Base-by-base conservation (phyloP, 768 basidiomycete genomes). In the Galerina marginata region DNA sequence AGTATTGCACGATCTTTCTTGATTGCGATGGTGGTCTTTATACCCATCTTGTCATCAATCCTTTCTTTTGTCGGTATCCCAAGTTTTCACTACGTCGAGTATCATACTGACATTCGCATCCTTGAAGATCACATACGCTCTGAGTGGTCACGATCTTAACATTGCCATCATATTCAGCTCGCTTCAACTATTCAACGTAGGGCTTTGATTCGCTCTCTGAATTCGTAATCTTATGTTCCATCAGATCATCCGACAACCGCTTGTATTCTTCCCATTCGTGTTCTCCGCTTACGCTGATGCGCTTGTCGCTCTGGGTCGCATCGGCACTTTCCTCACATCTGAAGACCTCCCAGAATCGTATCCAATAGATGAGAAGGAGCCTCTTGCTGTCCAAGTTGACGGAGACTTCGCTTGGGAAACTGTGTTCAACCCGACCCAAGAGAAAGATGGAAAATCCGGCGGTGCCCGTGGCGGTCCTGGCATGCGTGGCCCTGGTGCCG, bases 131-230 rank as follows among this genome's bases (percentile, higher is more conserved):
- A 87, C 87, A 0, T 91, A 90, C 65, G 79, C 81, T 0, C 72
- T 90, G 12, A 83, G 75, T 43, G 85, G 85, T 1, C 85, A 88
- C 59, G 67, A 74, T 6, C 77, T 89, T 20, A 78, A 84, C 61
- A 72, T 86, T 11, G 83, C 85, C 1, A 75, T 79, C 56, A 83
- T 89, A 49, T 88, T 89, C 69, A 75, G 79, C 23, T 81, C 83
- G 9, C 73, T 89, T 20, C 86, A 87, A 63, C 72, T 85, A 29
- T 86, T 88, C 75, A 86, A 86, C 60, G 84, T 85, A 52, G 14
- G 38, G 14, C 37, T 54, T 9, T 42, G 33, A 11, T 47, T 3
- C 20, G 14, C 15, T 55, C 12, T 25, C 10, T 36, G 37, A 4
- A 29, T 42, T 49, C 11, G 9, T 9, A 48, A 0, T 50, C 44